phyloP scores from a whole-genome alignment of 208 protist genomes.

The Leishmania martiniquensis region DNA sequence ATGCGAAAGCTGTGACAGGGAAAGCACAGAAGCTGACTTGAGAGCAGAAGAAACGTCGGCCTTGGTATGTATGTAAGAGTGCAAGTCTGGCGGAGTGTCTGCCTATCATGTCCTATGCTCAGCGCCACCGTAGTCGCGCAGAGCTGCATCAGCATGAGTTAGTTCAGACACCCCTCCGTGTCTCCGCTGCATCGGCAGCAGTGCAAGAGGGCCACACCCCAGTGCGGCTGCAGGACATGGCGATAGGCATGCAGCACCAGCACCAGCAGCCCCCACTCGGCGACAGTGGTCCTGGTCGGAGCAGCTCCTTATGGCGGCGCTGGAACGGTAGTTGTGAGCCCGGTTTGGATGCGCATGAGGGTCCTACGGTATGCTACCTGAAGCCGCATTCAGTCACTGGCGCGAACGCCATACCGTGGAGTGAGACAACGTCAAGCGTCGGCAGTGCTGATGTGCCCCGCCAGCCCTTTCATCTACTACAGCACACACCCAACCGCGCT shows the following conservation, averaged over 20 bases:
- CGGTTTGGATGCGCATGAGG: not conserved
- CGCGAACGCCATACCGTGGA: conserved; percentile 13
- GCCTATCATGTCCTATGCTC: conserved; percentile 20
- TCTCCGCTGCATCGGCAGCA: not conserved
- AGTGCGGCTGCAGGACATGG: not conserved
- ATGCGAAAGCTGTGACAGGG: not conserved
- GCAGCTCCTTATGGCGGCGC: not conserved
- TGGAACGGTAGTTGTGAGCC: not conserved
- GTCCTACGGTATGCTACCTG: not conserved
- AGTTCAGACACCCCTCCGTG: not conserved
- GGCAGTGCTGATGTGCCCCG: not conserved
- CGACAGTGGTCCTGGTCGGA: not conserved
- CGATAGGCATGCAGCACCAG: not conserved
- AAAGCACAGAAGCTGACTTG: not conserved
- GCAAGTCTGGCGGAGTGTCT: not conserved
- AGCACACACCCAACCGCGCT: conserved; percentile 12
- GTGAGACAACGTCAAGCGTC: conserved; percentile 6
- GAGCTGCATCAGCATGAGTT: conserved; percentile 12
- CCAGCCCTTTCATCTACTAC: conserved; percentile 22
- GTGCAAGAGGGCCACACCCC: not conserved
- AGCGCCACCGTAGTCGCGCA: conserved; percentile 7
- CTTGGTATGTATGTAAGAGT: not conserved
- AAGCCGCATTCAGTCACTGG: not conserved
- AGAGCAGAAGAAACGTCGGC: not conserved
- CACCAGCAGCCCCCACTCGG: not conserved